Conservation (phyloP, 345 rosid genomes). For the Limnanthes douglasii region DNA sequence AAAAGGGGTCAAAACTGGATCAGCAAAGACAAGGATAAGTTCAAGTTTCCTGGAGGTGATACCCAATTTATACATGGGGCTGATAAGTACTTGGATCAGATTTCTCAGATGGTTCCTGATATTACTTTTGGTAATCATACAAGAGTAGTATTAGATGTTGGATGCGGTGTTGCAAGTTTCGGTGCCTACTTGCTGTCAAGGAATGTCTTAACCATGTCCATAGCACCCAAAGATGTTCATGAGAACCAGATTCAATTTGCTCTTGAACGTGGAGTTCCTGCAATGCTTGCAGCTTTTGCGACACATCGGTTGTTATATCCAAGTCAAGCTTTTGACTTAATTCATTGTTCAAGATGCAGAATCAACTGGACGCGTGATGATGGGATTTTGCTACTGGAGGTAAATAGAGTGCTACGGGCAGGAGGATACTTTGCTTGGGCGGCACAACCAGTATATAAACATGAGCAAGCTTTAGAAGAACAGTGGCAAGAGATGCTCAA, state of each 20-base stretch:
- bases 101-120: slow-evolving; percentile 76
- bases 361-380: slow-evolving; percentile 98
- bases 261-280: slow-evolving; percentile 97
- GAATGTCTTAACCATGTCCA: slow-evolving; percentile 67
- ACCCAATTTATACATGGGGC: slow-evolving; percentile 98
- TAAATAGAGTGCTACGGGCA: slow-evolving; percentile 82
- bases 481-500: slow-evolving; percentile 97
- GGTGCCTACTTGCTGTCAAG: slow-evolving; percentile 83
- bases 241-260: slow-evolving; percentile 99
- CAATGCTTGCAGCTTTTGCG: slow-evolving; percentile 93
- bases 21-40: slow-evolving; percentile 48
- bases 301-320: slow-evolving; percentile 66
- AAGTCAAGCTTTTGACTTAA: slow-evolving; percentile 93
- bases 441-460: slow-evolving; percentile 96
- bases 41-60: slow-evolving; percentile 96
- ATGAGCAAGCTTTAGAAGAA: slow-evolving; percentile 61
- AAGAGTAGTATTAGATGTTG: slow-evolving; percentile 72
- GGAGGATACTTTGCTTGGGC: slow-evolving; percentile 99
- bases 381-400: slow-evolving; percentile 93
- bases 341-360: slow-evolving; percentile 97
- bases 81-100: slow-evolving; percentile 77
- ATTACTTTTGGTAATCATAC: slow-evolving; percentile 61
- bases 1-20: slow-evolving; percentile 99
- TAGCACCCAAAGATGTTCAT: slow-evolving; percentile 99
- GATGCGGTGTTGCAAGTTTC: slow-evolving; percentile 99